Base-by-base conservation (phyloP, 345 rosid species). In the Garcia nutans region DNA sequence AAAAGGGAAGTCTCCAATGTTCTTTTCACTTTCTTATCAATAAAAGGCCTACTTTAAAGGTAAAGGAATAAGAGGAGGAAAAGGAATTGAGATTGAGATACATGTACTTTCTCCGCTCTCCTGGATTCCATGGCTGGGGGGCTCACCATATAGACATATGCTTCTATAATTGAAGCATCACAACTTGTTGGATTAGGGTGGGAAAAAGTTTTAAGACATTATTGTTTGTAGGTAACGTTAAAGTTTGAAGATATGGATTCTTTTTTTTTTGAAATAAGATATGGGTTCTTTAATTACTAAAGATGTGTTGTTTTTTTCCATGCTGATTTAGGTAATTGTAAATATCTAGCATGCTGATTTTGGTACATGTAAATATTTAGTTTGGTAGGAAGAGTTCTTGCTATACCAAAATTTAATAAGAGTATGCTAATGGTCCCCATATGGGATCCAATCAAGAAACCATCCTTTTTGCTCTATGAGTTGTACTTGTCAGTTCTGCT, bases 401-500 rank as follows among this genome's bases (percentile, higher is more conserved):
- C 23, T 15, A 71, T 71, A 19, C 28, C 12, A 56, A 41, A 52
- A 16, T 52, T 15, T 20, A 19, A 9, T n/a, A 65, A 67, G 71
- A 71, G 28, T 64, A 65, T 60, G 52, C 44, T 41, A 66, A 55
- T 67, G 81, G 76, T 58, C 71, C 70, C 69, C 33, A 15, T 78
- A 10, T 69, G 68, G 73, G 41, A 65, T 45, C 70, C 28, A 59
- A 74, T 65, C 47, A 11, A 8, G 58, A 70, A 81, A 33, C 20
- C 4, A 52, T 79, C 52, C 70, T 70, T 55, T 62, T 52, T 68
- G 73, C 71, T 54, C 62, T 65, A 22, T 74, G 82, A 77, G 74
- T 60, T 79, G 77, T 77, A 65, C 37, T 68, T 78, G 63, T 74
- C 77, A 75, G 65, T 28, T 71, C 65, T 61, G 55, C 69, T 69